phyloP scores from a whole-genome alignment of 805 yeast species.

The Candida tibetensis region DNA sequence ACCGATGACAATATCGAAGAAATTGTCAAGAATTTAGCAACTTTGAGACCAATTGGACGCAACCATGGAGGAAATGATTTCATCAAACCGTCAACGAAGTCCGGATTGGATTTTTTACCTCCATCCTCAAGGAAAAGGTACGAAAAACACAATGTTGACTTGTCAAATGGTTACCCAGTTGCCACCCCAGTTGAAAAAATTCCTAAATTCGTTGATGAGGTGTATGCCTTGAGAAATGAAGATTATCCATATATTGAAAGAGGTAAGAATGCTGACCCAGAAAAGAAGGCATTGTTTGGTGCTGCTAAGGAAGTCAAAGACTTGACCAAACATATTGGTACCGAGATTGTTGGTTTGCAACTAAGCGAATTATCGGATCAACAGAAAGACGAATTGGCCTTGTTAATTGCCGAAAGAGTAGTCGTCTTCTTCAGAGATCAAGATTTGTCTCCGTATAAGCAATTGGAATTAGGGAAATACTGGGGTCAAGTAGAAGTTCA shows the following conservation, averaged over 20 bases:
- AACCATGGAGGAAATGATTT: slow-evolving; percentile 4
- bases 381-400: slow-evolving; percentile 31
- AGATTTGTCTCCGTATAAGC: slow-evolving; percentile 29
- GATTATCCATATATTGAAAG: slow-evolving; percentile 25
- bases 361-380: slow-evolving; percentile 25
- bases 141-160: slow-evolving; percentile 24
- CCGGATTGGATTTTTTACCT: slow-evolving; percentile 15
- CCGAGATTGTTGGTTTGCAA: slow-evolving; percentile 31
- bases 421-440: slow-evolving; percentile 31
- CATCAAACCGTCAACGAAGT: background rate
- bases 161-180: slow-evolving; percentile 27
- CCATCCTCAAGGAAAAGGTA: slow-evolving; percentile 20
- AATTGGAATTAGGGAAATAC: slow-evolving; percentile 29
- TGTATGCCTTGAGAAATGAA: slow-evolving; percentile 19
- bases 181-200: slow-evolving; percentile 20
- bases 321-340: slow-evolving; percentile 31
- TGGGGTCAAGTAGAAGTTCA: slow-evolving; percentile 30
- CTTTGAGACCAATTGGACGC: slow-evolving; percentile 16
- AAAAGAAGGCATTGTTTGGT: slow-evolving; percentile 30
- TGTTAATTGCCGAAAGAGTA: slow-evolving; percentile 29
- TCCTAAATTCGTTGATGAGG: slow-evolving; percentile 28
- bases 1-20: slow-evolving; percentile 10
- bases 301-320: slow-evolving; percentile 30
- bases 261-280: slow-evolving; percentile 28
- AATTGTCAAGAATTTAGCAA: slow-evolving; percentile 14